These are phyloP conservation scores for Pilasporangium apinafurcum DNA, from an alignment of 352 stramenopile genomes.

Conservation along the genomic window DNA sequence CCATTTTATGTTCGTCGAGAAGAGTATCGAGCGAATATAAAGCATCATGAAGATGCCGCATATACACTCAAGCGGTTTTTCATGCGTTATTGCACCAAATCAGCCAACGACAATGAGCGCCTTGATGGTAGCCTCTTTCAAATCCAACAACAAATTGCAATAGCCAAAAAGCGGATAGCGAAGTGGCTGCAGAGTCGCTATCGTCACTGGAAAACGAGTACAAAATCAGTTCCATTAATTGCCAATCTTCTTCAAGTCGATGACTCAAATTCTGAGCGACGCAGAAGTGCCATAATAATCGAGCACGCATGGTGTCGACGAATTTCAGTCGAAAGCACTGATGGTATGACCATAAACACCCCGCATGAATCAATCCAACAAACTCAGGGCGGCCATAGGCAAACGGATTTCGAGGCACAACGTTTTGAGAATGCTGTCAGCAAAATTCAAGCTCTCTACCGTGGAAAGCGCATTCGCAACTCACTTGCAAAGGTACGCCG, in stretches of 20 bases:
- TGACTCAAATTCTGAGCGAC: constrained; percentile 1
- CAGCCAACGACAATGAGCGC: neutral
- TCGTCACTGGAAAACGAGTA: constrained; percentile 12
- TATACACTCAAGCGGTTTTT: constrained; percentile 22
- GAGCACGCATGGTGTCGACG: constrained; percentile 36
- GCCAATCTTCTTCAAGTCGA: constrained; percentile 1
- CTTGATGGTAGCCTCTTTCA: constrained; percentile 32
- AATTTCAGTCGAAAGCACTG: neutral
- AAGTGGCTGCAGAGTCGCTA: constrained; percentile 36
- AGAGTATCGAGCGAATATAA: constrained; percentile 4
- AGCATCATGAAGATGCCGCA: constrained; percentile 10
- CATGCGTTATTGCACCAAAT: constrained; percentile 3
- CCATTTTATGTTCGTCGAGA: constrained; percentile 15
- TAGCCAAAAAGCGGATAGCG: constrained; percentile 29
- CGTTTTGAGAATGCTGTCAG: constrained; percentile 26
- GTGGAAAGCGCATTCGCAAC: constrained; percentile 28
- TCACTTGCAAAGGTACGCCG: constrained; percentile 31
- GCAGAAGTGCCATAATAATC: constrained; percentile 14
- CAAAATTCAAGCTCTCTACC: constrained; percentile 52
- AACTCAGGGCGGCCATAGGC: constrained; percentile 25
- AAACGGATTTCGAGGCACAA: constrained; percentile 6
- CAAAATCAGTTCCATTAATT: neutral
- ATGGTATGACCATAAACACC: constrained; percentile 1
- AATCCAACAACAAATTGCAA: constrained; percentile 21
- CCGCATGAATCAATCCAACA: constrained; percentile 35